Base-by-base conservation (phyloP, 352 stramenopile species). In the Phytopythium aichiense region DNA sequence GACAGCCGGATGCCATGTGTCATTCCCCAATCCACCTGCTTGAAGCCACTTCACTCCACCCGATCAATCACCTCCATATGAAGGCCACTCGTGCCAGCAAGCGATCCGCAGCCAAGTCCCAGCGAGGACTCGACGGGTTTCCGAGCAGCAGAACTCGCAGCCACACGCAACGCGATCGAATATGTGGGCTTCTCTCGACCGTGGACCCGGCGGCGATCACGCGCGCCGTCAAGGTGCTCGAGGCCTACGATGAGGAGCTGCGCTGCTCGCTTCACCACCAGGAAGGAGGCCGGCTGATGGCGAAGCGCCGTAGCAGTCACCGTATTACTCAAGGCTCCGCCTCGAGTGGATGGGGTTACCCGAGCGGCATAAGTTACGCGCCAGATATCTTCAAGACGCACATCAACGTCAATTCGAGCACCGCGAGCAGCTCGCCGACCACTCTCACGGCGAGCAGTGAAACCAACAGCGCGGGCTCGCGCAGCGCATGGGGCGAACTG, bases 181-280 rank as follows among this genome's bases (percentile, higher is more conserved):
- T 77, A 22, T 64, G 48, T 30, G 49, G 58, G 33, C 61, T 77
- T 40, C 33, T 77, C 25, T 16, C 54, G 25, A 49, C 72, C 56
- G 48, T 77, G 42, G 70, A 77, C 56, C 25, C 68, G 52, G 35
- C 56, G 1, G 66, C 70, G 2, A 48, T 72, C 8, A 42, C 59
- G 20, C 67, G 59, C 61, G 67, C 72, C 45, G 52, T 74, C 20
- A 67, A 77, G 51, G 55, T 77, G 37, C 30, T 77, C 51, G 64
- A 18, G 40, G 18, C 16, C 40, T 18, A 46, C 40, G 13, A 15
- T 15, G 6, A 0, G 1, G 18, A 15, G 16, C 40, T 6, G 2
- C 40, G 13, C 16, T 23, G 40, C 4, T 9, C 20, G 40, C 40
- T 22, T 18, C 12, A 7, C 13, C 16, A 22, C 0, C n/a, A 0